These are phyloP conservation scores for Camelina neglecta DNA, from an alignment of 345 rosid genomes.

Conservation along the genomic window DNA sequence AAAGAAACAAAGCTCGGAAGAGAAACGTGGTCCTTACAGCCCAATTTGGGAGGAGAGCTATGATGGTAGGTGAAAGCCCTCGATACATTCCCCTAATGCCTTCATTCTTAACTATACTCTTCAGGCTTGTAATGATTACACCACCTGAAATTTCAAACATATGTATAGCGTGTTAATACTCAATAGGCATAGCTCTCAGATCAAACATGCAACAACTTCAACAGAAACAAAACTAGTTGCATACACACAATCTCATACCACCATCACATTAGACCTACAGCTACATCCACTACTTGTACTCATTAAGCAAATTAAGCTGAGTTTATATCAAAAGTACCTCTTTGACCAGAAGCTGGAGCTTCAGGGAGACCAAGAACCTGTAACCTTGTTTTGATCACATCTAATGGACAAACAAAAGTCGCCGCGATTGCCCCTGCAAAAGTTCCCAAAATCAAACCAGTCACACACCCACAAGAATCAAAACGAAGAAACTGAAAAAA, in stretches of 20 bases:
- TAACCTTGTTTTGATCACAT: conserved; percentile 95
- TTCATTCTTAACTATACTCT: conserved; percentile 66
- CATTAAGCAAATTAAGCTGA: conserved; percentile 14
- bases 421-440: conserved; percentile 89
- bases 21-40: conserved; percentile 62
- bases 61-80: conserved; percentile 92
- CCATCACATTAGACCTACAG: conserved; percentile 13
- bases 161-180: conserved; percentile 4
- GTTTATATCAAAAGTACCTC: conserved; percentile 53
- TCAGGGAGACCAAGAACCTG: conserved; percentile 89
- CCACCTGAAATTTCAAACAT: conserved; percentile 58
- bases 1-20: conserved; percentile 8
- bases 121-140: conserved; percentile 71
- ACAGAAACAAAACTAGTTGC: conserved; percentile 15
- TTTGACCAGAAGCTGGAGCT: conserved; percentile 53
- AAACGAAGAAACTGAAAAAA: not conserved
- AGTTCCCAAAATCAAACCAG: conserved; percentile 1
- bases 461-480: conserved; percentile 9
- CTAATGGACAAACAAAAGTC: conserved; percentile 90
- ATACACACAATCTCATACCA: not conserved
- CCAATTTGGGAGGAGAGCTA: conserved; percentile 97
- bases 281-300: not conserved
- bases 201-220: conserved; percentile 20
- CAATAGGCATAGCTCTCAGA: conserved; percentile 13
- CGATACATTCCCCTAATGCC: conserved; percentile 87